phyloP scores from a whole-genome alignment of 495 filamentous ascomycete species.

The Cercophora sp. region DNA sequence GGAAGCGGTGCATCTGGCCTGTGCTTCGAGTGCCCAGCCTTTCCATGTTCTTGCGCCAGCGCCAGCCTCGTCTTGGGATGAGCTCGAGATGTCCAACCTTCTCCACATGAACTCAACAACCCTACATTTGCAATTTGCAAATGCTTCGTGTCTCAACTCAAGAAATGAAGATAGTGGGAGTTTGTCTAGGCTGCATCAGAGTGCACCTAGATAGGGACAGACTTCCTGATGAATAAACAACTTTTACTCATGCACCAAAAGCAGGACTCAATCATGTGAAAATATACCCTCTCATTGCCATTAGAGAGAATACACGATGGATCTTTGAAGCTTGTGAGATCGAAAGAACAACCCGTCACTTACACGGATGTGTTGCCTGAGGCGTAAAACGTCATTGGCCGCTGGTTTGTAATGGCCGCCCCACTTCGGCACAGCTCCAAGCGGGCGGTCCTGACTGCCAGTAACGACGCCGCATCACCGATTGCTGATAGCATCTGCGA shows the following conservation, averaged over 20 bases:
- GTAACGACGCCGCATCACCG: not conserved
- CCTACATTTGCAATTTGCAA: too few relatives aligned
- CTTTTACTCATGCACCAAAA: too few relatives aligned
- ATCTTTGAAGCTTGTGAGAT: too few relatives aligned
- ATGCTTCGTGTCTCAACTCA: too few relatives aligned
- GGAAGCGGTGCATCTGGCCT: conserved; percentile 3
- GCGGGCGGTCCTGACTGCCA: not conserved
- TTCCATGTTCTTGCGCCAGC: too few relatives aligned
- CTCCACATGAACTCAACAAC: not conserved
- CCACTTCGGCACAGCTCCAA: conserved; percentile 8
- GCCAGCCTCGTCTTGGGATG: not conserved
- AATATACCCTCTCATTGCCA: too few relatives aligned
- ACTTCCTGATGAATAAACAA: not conserved
- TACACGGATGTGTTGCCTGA: too few relatives aligned
- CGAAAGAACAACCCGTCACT: too few relatives aligned
- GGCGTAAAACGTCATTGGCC: conserved; percentile 3
- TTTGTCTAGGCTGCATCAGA: too few relatives aligned
- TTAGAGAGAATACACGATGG: too few relatives aligned
- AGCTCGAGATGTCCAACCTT: not conserved
- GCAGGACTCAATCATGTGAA: too few relatives aligned
- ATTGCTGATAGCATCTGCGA: conserved; percentile 7
- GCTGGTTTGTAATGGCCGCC: not conserved
- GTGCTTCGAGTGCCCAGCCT: conserved; percentile 12
- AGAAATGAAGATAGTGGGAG: too few relatives aligned
- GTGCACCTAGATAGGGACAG: not conserved